Percentiles rank a stretch among this genome's conserved stretches.
Conservation (phyloP, 768 basidiomycete species). For the Pleurotus eryngii region DNA sequence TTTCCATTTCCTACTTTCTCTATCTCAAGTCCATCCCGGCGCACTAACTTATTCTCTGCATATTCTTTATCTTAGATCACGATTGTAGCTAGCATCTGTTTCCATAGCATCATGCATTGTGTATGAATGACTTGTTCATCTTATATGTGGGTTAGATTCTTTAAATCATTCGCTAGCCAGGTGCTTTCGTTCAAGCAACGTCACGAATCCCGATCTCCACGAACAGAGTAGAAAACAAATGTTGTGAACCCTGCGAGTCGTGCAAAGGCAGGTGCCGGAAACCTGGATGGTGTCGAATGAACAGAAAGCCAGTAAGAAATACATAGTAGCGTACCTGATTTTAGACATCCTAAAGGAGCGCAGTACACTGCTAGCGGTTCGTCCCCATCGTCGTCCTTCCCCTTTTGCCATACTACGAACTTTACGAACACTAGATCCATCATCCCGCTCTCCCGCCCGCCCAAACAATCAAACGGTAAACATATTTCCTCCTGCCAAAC, state of each 20-base stretch:
- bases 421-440: constrained; percentile 80
- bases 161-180: too few species aligned
- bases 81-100: too few species aligned
- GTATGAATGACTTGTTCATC: background rate
- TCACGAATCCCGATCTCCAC: constrained; percentile 56
- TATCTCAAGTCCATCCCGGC: background rate
- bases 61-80: background rate
- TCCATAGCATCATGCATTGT: background rate
- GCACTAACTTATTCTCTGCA: background rate
- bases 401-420: constrained; percentile 71
- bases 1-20: background rate
- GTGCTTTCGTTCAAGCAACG: background rate
- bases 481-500: constrained; percentile 71
- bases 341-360: constrained; percentile 64
- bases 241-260: constrained; percentile 83
- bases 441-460: constrained; percentile 70
- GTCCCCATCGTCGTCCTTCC: constrained; percentile 49
- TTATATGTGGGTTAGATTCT: too few species aligned
- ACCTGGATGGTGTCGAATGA: constrained; percentile 41
- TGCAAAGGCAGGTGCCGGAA: constrained; percentile 89
- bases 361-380: constrained; percentile 75
- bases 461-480: constrained; percentile 74
- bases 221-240: constrained; percentile 92
- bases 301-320: background rate
- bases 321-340: constrained; percentile 51